Conservation (phyloP, 2,329 filamentous ascomycete species). For the Capronia americana region DNA sequence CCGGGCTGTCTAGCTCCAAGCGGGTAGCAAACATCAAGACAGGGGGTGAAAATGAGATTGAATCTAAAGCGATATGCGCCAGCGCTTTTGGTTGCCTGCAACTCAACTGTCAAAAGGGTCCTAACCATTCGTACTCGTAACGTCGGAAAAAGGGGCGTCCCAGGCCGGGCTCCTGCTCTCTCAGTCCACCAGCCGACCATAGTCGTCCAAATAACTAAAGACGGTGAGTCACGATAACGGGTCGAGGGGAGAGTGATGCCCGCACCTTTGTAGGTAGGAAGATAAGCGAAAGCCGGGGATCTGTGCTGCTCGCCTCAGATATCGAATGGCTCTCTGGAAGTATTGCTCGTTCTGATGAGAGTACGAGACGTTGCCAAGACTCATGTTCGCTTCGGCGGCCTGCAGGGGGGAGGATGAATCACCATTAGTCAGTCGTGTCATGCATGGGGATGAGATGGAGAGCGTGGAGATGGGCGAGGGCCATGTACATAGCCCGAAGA, state of each 20-base stretch:
- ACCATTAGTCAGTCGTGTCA: slow-evolving; percentile 27
- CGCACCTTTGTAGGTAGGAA: slow-evolving; percentile 56
- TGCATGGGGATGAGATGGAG: slow-evolving; percentile 22
- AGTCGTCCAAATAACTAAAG: slow-evolving; percentile 37
- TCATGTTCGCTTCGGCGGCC: slow-evolving; percentile 61
- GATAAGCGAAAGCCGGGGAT: slow-evolving; percentile 53
- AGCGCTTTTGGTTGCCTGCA: slow-evolving; percentile 20
- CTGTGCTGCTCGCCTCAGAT: slow-evolving; percentile 53
- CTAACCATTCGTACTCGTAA: background rate
- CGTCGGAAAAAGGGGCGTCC: background rate
- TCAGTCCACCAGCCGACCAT: slow-evolving; percentile 35
- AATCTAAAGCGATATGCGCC: slow-evolving; percentile 2
- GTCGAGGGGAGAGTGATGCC: background rate
- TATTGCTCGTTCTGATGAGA: slow-evolving; percentile 52
- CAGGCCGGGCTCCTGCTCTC: background rate
- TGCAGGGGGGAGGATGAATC: slow-evolving; percentile 35
- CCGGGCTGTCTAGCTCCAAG: background rate
- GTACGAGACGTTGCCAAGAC: slow-evolving; percentile 58
- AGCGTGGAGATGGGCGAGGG: slow-evolving; percentile 27
- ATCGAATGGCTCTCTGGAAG: slow-evolving; percentile 55
- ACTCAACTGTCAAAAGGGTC: slow-evolving; percentile 9
- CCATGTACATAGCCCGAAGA: slow-evolving; percentile 15
- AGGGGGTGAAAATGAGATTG: background rate
- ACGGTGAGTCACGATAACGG: background rate
- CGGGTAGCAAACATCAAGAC: background rate